Evolutionary conservation across 108 stramenopile species (phyloP), one percentile per base, ranked within the genome.

Genomic region (Nitzschia palea): DNA sequence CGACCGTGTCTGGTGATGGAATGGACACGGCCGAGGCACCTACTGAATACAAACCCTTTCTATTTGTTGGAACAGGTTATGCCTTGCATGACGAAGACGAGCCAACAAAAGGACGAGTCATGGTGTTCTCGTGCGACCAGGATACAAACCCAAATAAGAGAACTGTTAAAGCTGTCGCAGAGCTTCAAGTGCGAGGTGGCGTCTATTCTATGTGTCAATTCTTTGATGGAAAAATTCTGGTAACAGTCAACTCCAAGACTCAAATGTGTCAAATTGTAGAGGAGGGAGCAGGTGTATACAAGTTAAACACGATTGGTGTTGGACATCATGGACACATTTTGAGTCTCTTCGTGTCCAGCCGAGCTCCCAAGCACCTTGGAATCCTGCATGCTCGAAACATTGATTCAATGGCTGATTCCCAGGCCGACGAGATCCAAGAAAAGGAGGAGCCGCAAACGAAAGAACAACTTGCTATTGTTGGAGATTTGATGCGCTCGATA

Each of bases 261-360:
- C 79, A 80, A 26, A 36, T 90, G 6, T 87, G 78, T 32, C 61
- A 77, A 26, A 63, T 93, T 32, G 44, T 59, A 17, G 62, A 68
- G 26, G 78, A 77, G 22, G 77, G 73, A 14, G 72, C 67, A 30
- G 78, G 80, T 42, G 74, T 66, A 2, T 33, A 69, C 23, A 76
- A 79, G 26, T 61, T 88, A 0, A 55, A 56, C 25, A 68, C 77
- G 29, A 76, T 86, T 1, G 87, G 87, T 10, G 62, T 86, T 61
- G 93, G 94, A 4, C 96, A 95, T 70, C 94, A 96, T 79, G 98
- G 96, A 22, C 95, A 97, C 85, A 96, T 97, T 69, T 70, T 98
- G 51, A 96, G 92, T 45, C 80, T 98, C 9, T 89, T 83, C 68
- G 85, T 97, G 36, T 82, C 89, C 63, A 83, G 90, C 48, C 77